Evolutionary conservation across 805 yeast species (phyloP), one percentile per base, ranked within the genome.

Genomic region (Zygosaccharomyces bisporus): DNA sequence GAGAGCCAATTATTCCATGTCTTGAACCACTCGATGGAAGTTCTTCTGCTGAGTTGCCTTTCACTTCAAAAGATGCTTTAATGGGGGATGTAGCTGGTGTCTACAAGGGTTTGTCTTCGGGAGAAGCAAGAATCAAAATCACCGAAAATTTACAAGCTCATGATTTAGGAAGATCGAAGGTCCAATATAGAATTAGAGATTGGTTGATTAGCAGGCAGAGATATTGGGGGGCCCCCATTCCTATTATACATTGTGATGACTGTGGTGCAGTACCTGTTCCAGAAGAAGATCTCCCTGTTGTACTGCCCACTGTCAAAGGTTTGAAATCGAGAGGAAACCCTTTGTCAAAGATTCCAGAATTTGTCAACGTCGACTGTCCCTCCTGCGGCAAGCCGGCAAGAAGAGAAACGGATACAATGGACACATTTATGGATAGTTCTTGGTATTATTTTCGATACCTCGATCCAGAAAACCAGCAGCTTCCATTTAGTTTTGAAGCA

Each of bases 171-270:
- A 52, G 64, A 1, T 46, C 53, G 3, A 69, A 76, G 3, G 72
- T 74, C 0, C 81, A 81, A 51, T 83, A 73, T 56, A 76, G 81
- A 52, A 68, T 93, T 21, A 75, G 97, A 53, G 99, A 93, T 60
- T 93, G 99, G 99, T 74, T 93, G 20, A 84, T 93, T 37, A 83
- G 95, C 57, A 77, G 99, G 59, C 99, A 93, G 64, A 70, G 99
- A 47, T 91, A 85, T 64, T 93, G 99, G 99, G 99, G 99, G 19
- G 93, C 97, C 0, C 99, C 99, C 2, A 93, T 93, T 43, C 99
- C 99, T 4, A 88, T 93, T 14, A 74, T 93, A 20, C 93, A 93
- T 58, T 93, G 99, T 68, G 75, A 73, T 5, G 51, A 64, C 2
- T 93, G 99, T 72, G 99, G 99, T 1, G 68, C 82, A 0, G 96